These are phyloP conservation scores for Microsporum ferrugineum DNA, from an alignment of 2,329 filamentous ascomycete species.

Conservation along the genomic window DNA sequence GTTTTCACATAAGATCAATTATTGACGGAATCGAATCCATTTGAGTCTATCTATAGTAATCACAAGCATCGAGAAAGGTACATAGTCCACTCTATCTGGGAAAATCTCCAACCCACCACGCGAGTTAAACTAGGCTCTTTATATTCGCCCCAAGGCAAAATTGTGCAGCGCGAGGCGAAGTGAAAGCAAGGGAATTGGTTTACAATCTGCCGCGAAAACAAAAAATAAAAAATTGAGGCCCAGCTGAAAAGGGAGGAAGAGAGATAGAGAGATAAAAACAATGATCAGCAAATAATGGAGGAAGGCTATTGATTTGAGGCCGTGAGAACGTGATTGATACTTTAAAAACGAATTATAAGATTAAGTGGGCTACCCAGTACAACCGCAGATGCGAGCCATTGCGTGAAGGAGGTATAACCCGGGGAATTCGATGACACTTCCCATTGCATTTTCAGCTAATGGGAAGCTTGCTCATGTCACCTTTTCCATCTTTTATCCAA, in stretches of 20 bases:
- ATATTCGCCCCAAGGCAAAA: background rate
- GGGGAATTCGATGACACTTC: background rate
- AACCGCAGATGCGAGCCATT: slow-evolving; percentile 2
- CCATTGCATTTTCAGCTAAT: slow-evolving; percentile 24
- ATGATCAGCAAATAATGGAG: background rate
- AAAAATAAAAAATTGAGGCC: background rate
- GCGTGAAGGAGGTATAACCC: background rate
- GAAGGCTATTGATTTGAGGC: background rate
- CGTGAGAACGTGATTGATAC: background rate
- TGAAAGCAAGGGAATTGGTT: background rate
- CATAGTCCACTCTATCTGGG: background rate
- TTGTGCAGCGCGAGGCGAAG: background rate
- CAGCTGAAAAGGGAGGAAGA: background rate
- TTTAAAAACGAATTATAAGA: background rate
- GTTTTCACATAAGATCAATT: background rate
- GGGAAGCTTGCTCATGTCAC: slow-evolving; percentile 61
- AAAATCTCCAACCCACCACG: background rate
- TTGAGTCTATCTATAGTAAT: background rate
- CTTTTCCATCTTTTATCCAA: slow-evolving; percentile 61
- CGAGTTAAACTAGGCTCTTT: background rate
- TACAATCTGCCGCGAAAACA: background rate
- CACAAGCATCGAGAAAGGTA: background rate
- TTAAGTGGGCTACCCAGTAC: background rate
- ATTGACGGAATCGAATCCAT: background rate
- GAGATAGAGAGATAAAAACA: background rate